A percentile compares a stretch with the other conserved stretches of the same genome.
phyloP scores from a whole-genome alignment of 2,329 filamentous ascomycete species.

The Colletotrichum acutatum region DNA sequence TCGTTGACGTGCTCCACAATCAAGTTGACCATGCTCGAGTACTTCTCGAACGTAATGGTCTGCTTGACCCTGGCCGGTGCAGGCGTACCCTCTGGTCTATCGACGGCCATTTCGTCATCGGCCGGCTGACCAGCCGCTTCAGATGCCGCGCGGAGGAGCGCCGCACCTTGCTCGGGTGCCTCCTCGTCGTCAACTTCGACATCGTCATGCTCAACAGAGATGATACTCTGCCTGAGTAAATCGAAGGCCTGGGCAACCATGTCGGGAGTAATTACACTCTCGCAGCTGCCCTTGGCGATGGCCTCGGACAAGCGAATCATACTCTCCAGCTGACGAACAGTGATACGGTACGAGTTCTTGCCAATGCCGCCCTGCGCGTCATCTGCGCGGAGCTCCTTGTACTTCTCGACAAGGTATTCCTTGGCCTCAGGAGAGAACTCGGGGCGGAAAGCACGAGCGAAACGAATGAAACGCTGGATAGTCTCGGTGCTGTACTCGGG shows the following conservation, averaged over 20 bases:
- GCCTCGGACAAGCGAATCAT: slow-evolving; percentile 96
- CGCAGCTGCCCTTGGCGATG: slow-evolving; percentile 98
- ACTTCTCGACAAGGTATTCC: slow-evolving; percentile 85
- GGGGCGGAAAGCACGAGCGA: slow-evolving; percentile 92
- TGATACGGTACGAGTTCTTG: slow-evolving; percentile 96
- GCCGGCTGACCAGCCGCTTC: slow-evolving; percentile 58
- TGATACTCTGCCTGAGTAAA: slow-evolving; percentile 92
- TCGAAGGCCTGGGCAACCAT: slow-evolving; percentile 96
- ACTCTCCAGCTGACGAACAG: slow-evolving; percentile 93
- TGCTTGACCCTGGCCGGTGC: slow-evolving; percentile 70
- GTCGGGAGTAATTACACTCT: slow-evolving; percentile 84
- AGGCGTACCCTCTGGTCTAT: slow-evolving; percentile 47
- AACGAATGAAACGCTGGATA: slow-evolving; percentile 95
- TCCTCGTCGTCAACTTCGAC: slow-evolving; percentile 86
- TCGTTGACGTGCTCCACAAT: slow-evolving; percentile 86
- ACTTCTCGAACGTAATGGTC: slow-evolving; percentile 96
- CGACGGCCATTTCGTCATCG: slow-evolving; percentile 57
- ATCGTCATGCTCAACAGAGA: slow-evolving; percentile 97
- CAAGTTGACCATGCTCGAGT: slow-evolving; percentile 88
- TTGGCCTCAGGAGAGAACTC: slow-evolving; percentile 92
- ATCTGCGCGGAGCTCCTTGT: slow-evolving; percentile 93
- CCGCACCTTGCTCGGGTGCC: slow-evolving; percentile 57
- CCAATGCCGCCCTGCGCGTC: slow-evolving; percentile 95
- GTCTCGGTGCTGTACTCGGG: slow-evolving; percentile 97
- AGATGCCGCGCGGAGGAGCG: slow-evolving; percentile 52